Conservation (phyloP, 2,329 filamentous ascomycete genomes). For the Aphanoascus verrucosus region DNA sequence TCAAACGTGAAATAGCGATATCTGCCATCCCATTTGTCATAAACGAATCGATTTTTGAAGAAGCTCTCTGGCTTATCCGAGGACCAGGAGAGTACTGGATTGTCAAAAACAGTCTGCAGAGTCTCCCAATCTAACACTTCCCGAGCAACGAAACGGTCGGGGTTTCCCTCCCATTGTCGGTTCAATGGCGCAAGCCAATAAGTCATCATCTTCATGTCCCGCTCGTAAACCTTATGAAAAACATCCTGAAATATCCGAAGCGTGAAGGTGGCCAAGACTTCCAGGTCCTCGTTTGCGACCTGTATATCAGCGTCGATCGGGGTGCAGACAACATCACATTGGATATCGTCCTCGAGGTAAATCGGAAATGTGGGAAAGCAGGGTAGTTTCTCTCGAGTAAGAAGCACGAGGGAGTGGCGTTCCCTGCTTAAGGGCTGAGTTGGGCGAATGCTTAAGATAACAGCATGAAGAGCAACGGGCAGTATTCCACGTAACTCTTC, state of each 20-base stretch:
- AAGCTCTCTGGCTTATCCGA: slow-evolving; percentile 30
- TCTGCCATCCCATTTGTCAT: slow-evolving; percentile 48
- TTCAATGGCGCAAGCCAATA: slow-evolving; percentile 68
- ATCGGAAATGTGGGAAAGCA: slow-evolving; percentile 57
- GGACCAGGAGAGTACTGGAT: slow-evolving; percentile 37
- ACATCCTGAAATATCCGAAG: slow-evolving; percentile 67
- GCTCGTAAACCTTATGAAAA: slow-evolving; percentile 77
- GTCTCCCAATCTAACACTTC: slow-evolving; percentile 37
- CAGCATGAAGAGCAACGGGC: slow-evolving; percentile 50
- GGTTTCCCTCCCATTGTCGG: slow-evolving; percentile 10
- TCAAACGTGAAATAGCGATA: slow-evolving; percentile 46
- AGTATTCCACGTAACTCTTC: slow-evolving; percentile 31
- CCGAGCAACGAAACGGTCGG: slow-evolving; percentile 6
- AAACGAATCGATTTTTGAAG: slow-evolving; percentile 43
- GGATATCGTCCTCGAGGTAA: slow-evolving; percentile 55
- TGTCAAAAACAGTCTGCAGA: slow-evolving; percentile 28
- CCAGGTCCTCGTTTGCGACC: slow-evolving; percentile 36
- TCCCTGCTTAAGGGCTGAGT: slow-evolving; percentile 47
- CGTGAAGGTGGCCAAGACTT: slow-evolving; percentile 59
- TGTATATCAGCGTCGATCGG: slow-evolving; percentile 37
- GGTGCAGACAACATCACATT: slow-evolving; percentile 47
- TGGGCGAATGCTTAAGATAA: slow-evolving; percentile 48
- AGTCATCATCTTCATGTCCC: slow-evolving; percentile 53
- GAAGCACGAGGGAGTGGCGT: slow-evolving; percentile 56
- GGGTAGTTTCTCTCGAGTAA: slow-evolving; percentile 59